These are phyloP conservation scores for Sistotremastrum niveocremeum DNA, from an alignment of 768 basidiomycete species.

Conservation along the genomic window DNA sequence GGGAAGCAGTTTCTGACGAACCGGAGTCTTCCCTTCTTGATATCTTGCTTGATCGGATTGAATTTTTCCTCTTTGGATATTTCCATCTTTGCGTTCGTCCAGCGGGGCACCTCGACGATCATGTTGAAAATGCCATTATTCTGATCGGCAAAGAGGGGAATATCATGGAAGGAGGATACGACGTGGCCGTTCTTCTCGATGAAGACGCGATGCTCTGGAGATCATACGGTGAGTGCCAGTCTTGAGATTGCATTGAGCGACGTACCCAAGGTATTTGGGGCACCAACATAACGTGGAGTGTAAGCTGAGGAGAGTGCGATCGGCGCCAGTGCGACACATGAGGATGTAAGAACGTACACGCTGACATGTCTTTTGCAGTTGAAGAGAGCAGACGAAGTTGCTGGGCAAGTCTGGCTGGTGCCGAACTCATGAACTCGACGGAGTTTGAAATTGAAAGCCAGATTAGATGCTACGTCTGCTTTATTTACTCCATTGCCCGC, in stretches of 20 bases:
- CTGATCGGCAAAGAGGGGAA: constrained; percentile 95
- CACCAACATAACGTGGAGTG: constrained; percentile 66
- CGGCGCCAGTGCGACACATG: not conserved
- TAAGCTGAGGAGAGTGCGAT: constrained; percentile 32
- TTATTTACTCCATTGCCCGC: no score
- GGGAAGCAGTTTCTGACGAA: constrained; percentile 99
- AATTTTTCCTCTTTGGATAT: constrained; percentile 97
- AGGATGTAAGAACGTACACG: constrained; percentile 29
- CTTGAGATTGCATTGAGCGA: constrained; percentile 6
- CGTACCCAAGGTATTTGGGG: constrained; percentile 88
- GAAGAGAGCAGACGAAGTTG: constrained; percentile 47
- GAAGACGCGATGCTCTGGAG: constrained; percentile 85
- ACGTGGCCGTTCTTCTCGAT: constrained; percentile 82
- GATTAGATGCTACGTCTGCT: no score
- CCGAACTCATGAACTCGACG: no score
- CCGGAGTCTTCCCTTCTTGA: constrained; percentile 91
- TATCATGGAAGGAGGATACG: constrained; percentile 86
- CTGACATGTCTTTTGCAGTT: constrained; percentile 31
- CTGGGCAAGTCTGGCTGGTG: constrained; percentile 30
- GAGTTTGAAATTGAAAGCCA: no score
- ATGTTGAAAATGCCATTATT: constrained; percentile 95
- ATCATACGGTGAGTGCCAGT: constrained; percentile 13
- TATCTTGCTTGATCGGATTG: constrained; percentile 99
- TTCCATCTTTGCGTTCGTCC: constrained; percentile 99
- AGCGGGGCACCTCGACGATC: constrained; percentile 95